These are phyloP conservation scores for Aspergillus saccharolyticus DNA, from an alignment of 495 filamentous ascomycete species.

Conservation along the genomic window DNA sequence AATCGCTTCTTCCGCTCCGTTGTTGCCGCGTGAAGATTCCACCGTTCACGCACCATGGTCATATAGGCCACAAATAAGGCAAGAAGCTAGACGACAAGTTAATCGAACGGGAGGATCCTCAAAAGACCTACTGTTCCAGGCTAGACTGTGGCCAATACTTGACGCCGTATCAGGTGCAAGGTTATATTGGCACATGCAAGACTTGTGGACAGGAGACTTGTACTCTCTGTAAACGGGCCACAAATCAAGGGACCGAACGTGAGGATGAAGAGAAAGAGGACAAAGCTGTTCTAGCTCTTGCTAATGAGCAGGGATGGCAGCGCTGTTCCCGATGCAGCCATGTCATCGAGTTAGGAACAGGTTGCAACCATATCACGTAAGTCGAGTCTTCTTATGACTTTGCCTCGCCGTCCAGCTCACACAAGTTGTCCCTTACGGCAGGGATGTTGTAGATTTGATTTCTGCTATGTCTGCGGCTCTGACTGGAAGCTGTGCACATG, in stretches of 20 bases:
- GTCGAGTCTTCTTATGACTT: constrained; percentile 1
- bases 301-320: constrained; percentile 23
- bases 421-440: background rate
- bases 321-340: constrained; percentile 27
- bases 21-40: constrained; percentile 32
- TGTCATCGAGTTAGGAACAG: constrained; percentile 18
- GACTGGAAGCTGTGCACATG: constrained; percentile 50
- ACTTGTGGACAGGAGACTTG: constrained; percentile 27
- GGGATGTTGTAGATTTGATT: constrained; percentile 17
- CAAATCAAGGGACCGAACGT: constrained; percentile 23
- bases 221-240: constrained; percentile 27
- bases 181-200: constrained; percentile 19
- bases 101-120: constrained; percentile 22
- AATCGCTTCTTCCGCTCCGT: constrained; percentile 34
- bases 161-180: constrained; percentile 10
- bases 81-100: constrained; percentile 15
- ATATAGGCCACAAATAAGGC: constrained; percentile 14
- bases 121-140: constrained; percentile 29
- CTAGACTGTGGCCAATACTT: constrained; percentile 25
- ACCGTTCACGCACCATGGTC: constrained; percentile 7
- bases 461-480: constrained; percentile 20
- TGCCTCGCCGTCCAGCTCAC: background rate
- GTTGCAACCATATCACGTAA: constrained; percentile 27
- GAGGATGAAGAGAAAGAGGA: constrained; percentile 4
- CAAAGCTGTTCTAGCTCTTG: constrained; percentile 17